Conservation (phyloP, 768 basidiomycete species). For the Lentinula aciculospora region DNA sequence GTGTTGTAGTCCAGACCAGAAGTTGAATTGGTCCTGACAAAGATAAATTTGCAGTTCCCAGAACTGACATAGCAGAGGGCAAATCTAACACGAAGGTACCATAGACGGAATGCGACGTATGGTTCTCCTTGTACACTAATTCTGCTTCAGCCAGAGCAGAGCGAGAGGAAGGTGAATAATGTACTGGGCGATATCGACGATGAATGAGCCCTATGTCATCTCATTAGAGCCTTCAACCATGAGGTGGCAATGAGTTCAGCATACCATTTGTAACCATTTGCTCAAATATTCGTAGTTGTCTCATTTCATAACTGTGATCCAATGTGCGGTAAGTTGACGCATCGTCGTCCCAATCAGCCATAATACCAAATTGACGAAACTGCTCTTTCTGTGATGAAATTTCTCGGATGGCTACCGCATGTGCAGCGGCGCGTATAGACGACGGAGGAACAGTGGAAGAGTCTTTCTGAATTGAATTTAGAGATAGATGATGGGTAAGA, state of each 20-base stretch:
- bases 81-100: conserved; percentile 67
- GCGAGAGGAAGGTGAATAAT: conserved; percentile 92
- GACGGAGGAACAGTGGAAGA: conserved; percentile 48
- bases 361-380: conserved; percentile 78
- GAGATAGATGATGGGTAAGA: background rate
- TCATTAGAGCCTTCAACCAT: background rate
- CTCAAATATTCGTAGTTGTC: conserved; percentile 81
- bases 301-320: conserved; percentile 83
- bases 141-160: conserved; percentile 96
- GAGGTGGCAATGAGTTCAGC: background rate
- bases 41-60: conserved; percentile 2
- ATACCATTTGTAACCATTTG: conserved; percentile 83
- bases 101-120: conserved; percentile 84
- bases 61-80: conserved; percentile 6
- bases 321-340: conserved; percentile 78
- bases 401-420: conserved; percentile 65
- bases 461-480: conserved; percentile 39
- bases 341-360: conserved; percentile 80
- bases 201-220: conserved; percentile 66
- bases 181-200: conserved; percentile 81
- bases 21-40: conserved; percentile 34
- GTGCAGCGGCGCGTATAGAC: conserved; percentile 65
- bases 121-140: conserved; percentile 83
- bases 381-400: conserved; percentile 73
- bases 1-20: conserved; percentile 95